Base-by-base conservation (phyloP, 441 rosid genomes). In the Manihot esculenta region DNA sequence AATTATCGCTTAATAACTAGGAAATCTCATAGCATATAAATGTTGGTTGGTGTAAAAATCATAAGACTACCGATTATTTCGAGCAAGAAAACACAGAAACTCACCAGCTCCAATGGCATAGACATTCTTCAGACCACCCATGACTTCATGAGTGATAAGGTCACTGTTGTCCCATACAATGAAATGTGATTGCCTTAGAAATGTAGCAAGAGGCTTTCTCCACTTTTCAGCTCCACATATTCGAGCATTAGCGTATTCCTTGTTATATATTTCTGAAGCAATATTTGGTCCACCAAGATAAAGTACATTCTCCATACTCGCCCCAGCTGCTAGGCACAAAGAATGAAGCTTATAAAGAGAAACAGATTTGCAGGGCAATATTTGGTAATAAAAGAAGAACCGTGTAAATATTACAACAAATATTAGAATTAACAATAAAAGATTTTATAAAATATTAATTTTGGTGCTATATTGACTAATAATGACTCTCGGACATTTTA, bases 261-360 rank as follows among this genome's bases (percentile, higher is more conserved):
- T 89, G 78, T 93, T 87, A 83, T 95, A 91, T 44, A 95, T 88
- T 70, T 93, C 98, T 7, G 99, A 88, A 57, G 99, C 99, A 73
- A 95, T 95, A 80, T 95, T 95, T 1, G 99, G 99, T 77, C 98
- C 99, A 51, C 99, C 99, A 30, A 95, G 98, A 77, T 95, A 95
- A 47, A 95, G 83, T 57, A 95, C 83, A 74, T 95, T 91, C 74
- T 93, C 98, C 75, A 82, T 67, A 0, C 82, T 85, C 57, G 88
- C 86, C 69, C 92, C 96, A 82, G 98, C 99, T 95, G 82, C 76
- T 70, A 68, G 53, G 65, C 41, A 79, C 20, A 17, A 30, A 42
- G 45, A 49, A 33, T 38, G 51, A 47, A 70, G 54, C 61, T 69
- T 35, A 69, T 68, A 47, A 14, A 38, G 44, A 45, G 42, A 7